Evolutionary conservation across 192 early-diverging fungal genomes (phyloP).

Genomic region (Backusella australiensis): DNA sequence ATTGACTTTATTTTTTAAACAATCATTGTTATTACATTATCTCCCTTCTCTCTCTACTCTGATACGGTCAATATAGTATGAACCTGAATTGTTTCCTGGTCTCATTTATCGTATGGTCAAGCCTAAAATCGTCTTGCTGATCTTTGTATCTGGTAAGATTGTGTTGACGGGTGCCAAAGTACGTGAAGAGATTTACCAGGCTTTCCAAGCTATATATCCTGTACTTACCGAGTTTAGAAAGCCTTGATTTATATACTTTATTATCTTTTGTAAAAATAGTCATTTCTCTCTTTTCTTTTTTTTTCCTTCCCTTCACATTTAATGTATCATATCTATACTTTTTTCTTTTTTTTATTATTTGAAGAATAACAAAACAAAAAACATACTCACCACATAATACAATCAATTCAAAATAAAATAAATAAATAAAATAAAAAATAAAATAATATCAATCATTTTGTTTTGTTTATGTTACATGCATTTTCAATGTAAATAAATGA

Average conservation of each 20-base stretch:
- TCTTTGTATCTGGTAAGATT: constrained; percentile 99
- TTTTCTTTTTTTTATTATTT: neutral
- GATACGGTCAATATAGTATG: constrained; percentile 63
- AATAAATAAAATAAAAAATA: neutral
- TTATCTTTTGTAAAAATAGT: constrained; percentile 10
- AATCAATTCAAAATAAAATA: neutral
- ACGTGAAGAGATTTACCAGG: constrained; percentile 97
- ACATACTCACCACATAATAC: neutral
- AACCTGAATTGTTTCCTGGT: constrained; percentile 98
- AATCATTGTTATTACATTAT: neutral
- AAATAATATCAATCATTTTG: no score
- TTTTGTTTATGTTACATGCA: neutral
- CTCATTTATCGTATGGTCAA: constrained; percentile 99
- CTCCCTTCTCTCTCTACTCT: neutral
- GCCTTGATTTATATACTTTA: constrained; percentile 41
- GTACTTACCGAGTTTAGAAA: constrained; percentile 89
- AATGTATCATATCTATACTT: neutral
- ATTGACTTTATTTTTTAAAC: neutral
- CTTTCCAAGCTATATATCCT: constrained; percentile 97
- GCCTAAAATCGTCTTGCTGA: constrained; percentile 97
- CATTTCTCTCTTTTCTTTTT: neutral
- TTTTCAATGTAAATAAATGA: neutral
- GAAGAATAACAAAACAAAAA: neutral
- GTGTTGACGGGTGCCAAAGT: constrained; percentile 99
- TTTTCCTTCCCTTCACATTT: neutral